phyloP scores from a whole-genome alignment of 2,329 filamentous ascomycete genomes.

The Cylindrodendrum hubeiense region DNA sequence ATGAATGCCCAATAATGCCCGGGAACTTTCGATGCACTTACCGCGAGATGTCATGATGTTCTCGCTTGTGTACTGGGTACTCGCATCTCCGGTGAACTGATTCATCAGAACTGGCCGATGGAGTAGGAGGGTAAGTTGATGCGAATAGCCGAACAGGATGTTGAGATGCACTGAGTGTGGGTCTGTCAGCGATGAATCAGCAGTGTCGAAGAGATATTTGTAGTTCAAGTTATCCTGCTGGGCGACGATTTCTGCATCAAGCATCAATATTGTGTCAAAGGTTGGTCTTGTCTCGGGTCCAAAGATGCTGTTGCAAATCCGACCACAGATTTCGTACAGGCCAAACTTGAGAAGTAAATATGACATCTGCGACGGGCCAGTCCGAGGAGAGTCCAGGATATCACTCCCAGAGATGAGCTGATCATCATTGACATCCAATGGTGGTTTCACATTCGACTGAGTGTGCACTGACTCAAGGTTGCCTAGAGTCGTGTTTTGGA shows the following conservation, averaged over 20 bases:
- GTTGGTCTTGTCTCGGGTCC: not conserved
- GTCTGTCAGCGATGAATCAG: not conserved
- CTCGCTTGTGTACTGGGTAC: not conserved
- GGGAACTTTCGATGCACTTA: slow-evolving; percentile 8
- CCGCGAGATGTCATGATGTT: not conserved
- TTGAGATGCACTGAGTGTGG: slow-evolving; percentile 28
- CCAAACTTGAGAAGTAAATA: slow-evolving; percentile 17
- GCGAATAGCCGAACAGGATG: slow-evolving; percentile 30
- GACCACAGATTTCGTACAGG: slow-evolving; percentile 2
- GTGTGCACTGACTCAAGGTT: slow-evolving; percentile 18
- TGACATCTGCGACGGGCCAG: slow-evolving; percentile 14
- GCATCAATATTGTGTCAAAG: not conserved
- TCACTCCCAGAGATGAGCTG: not conserved
- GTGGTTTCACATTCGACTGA: slow-evolving; percentile 7
- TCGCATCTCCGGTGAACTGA: not conserved
- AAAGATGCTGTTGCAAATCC: slow-evolving; percentile 10
- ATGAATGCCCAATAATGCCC: not conserved
- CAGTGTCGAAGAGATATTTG: slow-evolving; percentile 12
- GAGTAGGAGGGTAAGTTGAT: slow-evolving; percentile 27
- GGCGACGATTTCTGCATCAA: not conserved
- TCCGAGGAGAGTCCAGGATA: not conserved
- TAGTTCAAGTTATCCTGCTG: slow-evolving; percentile 1
- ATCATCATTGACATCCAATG: slow-evolving; percentile 14
- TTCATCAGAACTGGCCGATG: slow-evolving; percentile 24
- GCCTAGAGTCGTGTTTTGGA: slow-evolving; percentile 32